Evolutionary conservation across 169 alveolate genomes (phyloP).

Genomic region (Prorocentrum cordatum): DNA sequence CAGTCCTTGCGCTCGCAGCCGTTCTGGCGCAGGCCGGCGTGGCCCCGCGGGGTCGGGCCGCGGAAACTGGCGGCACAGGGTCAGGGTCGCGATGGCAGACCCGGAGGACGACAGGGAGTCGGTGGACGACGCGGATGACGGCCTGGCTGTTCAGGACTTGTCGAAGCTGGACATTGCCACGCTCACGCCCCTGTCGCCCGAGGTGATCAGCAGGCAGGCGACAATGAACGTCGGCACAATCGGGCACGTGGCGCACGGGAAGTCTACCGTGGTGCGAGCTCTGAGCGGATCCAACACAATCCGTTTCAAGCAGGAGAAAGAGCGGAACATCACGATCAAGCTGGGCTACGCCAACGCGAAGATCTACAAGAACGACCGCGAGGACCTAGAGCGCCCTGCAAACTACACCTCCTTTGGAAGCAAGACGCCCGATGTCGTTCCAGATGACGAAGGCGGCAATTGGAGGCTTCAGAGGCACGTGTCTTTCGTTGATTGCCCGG

Average conservation of each 20-base stretch:
- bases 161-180: slow-evolving; percentile 81
- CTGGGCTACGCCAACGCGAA: slow-evolving; percentile 99
- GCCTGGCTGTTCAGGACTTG: slow-evolving; percentile 18
- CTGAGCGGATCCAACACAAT: slow-evolving; percentile 96
- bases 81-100: too few relatives aligned
- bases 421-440: neutral
- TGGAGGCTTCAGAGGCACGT: slow-evolving; percentile 84
- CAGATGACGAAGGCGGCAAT: neutral
- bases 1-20: too few relatives aligned
- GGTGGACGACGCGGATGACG: too few relatives aligned
- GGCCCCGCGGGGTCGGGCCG: too few relatives aligned
- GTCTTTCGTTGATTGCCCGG: slow-evolving; percentile 99
- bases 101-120: too few relatives aligned
- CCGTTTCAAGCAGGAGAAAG: slow-evolving; percentile 79
- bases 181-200: slow-evolving; percentile 96
- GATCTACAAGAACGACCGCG: slow-evolving; percentile 94
- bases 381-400: slow-evolving; percentile 78
- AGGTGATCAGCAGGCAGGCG: slow-evolving; percentile 98
- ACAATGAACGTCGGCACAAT: slow-evolving; percentile 97
- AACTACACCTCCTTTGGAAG: neutral
- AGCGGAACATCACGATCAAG: slow-evolving; percentile 94
- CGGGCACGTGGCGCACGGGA: slow-evolving; percentile 99
- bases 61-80: too few relatives aligned
- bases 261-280: slow-evolving; percentile 70
- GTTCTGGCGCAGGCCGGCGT: too few relatives aligned